phyloP scores from a whole-genome alignment of 495 filamentous ascomycete genomes.

The Neurospora africana region DNA sequence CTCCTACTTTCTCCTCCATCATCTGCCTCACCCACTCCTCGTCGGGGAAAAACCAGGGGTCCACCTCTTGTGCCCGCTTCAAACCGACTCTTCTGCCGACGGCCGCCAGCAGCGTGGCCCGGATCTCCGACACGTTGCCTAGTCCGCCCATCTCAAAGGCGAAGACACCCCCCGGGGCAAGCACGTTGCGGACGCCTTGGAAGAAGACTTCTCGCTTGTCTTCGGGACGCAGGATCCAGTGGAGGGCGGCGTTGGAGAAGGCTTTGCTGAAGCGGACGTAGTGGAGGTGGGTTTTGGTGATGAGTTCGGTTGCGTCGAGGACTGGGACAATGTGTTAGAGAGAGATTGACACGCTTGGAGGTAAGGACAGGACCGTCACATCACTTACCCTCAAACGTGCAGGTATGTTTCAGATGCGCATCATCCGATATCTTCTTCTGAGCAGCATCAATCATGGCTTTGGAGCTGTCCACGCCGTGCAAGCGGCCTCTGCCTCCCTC shows the following conservation, averaged over 20 bases:
- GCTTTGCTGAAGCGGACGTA: constrained; percentile 44
- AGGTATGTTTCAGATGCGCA: constrained; percentile 14
- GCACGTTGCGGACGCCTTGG: constrained; percentile 31
- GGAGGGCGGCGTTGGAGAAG: constrained; percentile 70
- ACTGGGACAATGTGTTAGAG: constrained; percentile 11
- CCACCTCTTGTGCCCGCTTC: constrained; percentile 32
- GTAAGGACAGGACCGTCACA: not conserved
- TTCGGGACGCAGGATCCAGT: constrained; percentile 57
- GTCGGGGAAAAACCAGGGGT: constrained; percentile 69
- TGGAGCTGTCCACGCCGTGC: constrained; percentile 56
- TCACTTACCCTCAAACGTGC: constrained; percentile 34
- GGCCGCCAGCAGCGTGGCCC: constrained; percentile 43
- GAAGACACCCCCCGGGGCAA: constrained; percentile 49
- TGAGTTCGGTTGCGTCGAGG: constrained; percentile 25
- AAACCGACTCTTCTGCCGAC: constrained; percentile 44
- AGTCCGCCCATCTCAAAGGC: constrained; percentile 66
- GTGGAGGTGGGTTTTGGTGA: constrained; percentile 14
- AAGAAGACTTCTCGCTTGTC: constrained; percentile 31
- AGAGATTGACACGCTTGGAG: not conserved
- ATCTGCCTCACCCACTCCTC: constrained; percentile 42
- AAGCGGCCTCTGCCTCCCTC: constrained; percentile 35
- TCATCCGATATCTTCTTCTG: constrained; percentile 16
- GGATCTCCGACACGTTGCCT: constrained; percentile 59
- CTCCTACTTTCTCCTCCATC: constrained; percentile 39
- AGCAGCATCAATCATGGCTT: constrained; percentile 52